Evolutionary conservation across 2,329 filamentous ascomycete species (phyloP), one percentile per base, ranked within the genome.

Genomic region (Meredithiella fracta): DNA sequence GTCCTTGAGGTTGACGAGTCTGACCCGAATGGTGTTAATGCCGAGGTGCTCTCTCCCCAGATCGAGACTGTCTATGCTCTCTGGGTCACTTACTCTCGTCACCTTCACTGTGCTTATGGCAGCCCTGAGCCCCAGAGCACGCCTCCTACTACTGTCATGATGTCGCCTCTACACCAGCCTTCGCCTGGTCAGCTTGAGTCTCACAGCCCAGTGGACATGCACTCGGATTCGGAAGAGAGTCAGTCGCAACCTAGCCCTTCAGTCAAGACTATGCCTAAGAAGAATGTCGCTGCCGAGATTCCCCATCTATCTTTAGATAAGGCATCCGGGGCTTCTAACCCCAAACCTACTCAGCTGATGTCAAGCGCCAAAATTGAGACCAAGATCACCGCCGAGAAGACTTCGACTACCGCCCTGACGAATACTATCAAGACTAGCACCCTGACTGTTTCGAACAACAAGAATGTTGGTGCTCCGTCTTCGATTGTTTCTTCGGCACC

Each of bases 71-170:
- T 97, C 0, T 97, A 90, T 70, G 92, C 92, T 9, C 71, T 98
- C 29, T 98, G 92, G 92, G 85, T 98, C 61, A 97, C 91, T 1
- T 98, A 97, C 66, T 97, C 91, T 17, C 79, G 90, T 60, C 88
- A 96, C 64, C 75, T 97, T 11, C 92, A 98, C 66, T 85, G 86
- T 15, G 77, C 81, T 38, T 80, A 80, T 59, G 73, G 75, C 54
- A 31, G 25, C 25, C 69, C 68, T 56, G 67, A 82, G 50, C 76
- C 78, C n/a, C 72, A 77, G 14, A 49, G 58, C n/a, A 82, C 82
- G 23, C 78, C 82, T 3, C 65, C 80, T 20, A 68, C 80, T 15
- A 82, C 84, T 42, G 80, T 81, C 29, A 72, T 78, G 17, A 73
- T 76, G 20, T 89, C 87, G 1, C 86, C 89, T 29, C 76, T 85